Evolutionary conservation across 1,284 basidiomycete genomes (phyloP).

Genomic region (Fereydounia khargensis): DNA sequence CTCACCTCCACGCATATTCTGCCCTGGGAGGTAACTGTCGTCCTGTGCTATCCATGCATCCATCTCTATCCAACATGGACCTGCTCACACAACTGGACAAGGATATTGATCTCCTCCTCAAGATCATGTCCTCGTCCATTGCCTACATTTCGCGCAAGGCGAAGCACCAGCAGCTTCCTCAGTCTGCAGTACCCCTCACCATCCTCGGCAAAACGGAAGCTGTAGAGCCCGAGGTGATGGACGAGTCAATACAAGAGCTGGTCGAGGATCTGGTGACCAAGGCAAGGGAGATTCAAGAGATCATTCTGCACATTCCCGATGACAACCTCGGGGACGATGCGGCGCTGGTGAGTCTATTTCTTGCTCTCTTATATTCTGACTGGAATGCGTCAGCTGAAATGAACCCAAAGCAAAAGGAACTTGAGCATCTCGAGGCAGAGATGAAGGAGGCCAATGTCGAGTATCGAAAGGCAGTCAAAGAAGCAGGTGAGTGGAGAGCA

Average conservation of each 20-base stretch:
- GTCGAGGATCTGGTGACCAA: constrained; percentile 31
- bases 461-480: constrained; percentile 13
- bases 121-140: constrained; percentile 44
- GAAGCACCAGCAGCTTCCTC: constrained; percentile 15
- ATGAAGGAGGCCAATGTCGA: constrained; percentile 16
- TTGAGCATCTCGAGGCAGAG: constrained; percentile 5
- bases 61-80: constrained; percentile 15
- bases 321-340: constrained; percentile 3
- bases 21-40: not conserved
- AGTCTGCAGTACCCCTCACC: constrained; percentile 28
- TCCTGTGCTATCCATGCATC: no score
- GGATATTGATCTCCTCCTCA: constrained; percentile 34
- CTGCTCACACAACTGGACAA: constrained; percentile 36
- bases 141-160: constrained; percentile 43
- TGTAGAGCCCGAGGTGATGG: constrained; percentile 12
- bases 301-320: constrained; percentile 22
- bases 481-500: constrained; percentile 16
- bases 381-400: no score
- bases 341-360: constrained; percentile 1
- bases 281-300: constrained; percentile 19
- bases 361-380: not conserved
- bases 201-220: constrained; percentile 36
- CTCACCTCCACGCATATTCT: not conserved
- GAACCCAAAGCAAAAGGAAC: constrained; percentile 4
- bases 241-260: constrained; percentile 25